phyloP scores from a whole-genome alignment of 2,329 filamentous ascomycete genomes.

The Xylaria multiplex region DNA sequence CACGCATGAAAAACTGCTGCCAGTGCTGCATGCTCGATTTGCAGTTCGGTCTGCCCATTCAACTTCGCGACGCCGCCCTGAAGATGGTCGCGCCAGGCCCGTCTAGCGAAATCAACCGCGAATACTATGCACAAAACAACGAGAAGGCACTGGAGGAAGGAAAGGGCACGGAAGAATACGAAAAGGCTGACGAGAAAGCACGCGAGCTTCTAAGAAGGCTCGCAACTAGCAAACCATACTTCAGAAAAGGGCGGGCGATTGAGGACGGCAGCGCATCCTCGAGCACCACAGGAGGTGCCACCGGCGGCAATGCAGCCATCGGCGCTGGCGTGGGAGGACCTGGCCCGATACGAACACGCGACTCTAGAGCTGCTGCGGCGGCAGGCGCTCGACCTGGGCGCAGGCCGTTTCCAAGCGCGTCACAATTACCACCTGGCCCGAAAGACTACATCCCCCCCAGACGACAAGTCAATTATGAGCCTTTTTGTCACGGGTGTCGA shows the following conservation, averaged over 20 bases:
- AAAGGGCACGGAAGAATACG: conserved; percentile 85
- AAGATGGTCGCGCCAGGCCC: conserved; percentile 98
- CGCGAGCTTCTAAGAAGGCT: conserved; percentile 85
- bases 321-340: conserved; percentile 70
- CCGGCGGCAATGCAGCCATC: conserved; percentile 59
- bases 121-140: conserved; percentile 98
- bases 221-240: conserved; percentile 94
- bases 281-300: conserved; percentile 51
- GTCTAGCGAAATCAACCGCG: conserved; percentile 89
- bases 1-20: conserved; percentile 97
- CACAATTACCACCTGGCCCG: conserved; percentile 80
- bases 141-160: conserved; percentile 96
- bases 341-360: conserved; percentile 82
- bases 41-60: conserved; percentile 93
- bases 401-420: conserved; percentile 73
- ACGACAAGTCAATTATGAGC: conserved; percentile 87
- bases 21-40: conserved; percentile 99
- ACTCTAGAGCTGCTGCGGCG: conserved; percentile 64
- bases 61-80: conserved; percentile 92
- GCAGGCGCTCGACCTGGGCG: conserved; percentile 61
- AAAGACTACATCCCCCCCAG: conserved; percentile 87
- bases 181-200: conserved; percentile 97
- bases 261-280: conserved; percentile 63
- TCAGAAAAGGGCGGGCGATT: conserved; percentile 83
- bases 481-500: conserved; percentile 95